These are phyloP conservation scores for Lithocarpus polystachyus DNA, from an alignment of 306 rosid genomes.

Conservation along the genomic window DNA sequence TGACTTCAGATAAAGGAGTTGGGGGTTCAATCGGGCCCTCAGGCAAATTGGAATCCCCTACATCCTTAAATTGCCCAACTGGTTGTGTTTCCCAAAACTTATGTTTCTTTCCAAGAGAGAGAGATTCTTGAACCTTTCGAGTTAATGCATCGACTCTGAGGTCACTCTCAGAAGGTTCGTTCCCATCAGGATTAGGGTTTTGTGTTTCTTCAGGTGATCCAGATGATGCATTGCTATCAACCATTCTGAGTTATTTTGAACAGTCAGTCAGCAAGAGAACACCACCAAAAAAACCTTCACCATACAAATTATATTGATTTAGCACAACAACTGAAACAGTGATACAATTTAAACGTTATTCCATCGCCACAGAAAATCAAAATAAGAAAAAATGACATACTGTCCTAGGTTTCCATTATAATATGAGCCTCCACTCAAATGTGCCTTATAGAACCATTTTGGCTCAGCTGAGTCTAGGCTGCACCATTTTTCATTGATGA, in stretches of 20 bases:
- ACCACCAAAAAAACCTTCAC: neutral
- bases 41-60: constrained; percentile 59
- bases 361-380: neutral
- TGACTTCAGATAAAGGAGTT: constrained; percentile 75
- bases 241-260: constrained; percentile 38
- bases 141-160: constrained; percentile 47
- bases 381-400: neutral
- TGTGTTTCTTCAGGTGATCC: constrained; percentile 57
- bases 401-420: neutral
- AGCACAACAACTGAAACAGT: neutral
- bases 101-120: constrained; percentile 65
- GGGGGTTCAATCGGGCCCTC: constrained; percentile 86
- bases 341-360: neutral
- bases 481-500: no score
- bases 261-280: constrained; percentile 25
- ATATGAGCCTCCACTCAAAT: neutral
- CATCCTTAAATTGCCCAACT: constrained; percentile 89
- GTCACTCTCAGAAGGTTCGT: constrained; percentile 55
- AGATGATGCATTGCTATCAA: constrained; percentile 56
- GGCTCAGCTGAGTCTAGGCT: no score
- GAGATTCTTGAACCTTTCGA: constrained; percentile 68
- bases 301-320: neutral
- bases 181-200: constrained; percentile 63
- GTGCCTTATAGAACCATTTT: no score
- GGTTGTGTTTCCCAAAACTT: constrained; percentile 97